Evolutionary conservation across 345 rosid species (phyloP).

Genomic region (Cardamine chenopodiifolia): DNA sequence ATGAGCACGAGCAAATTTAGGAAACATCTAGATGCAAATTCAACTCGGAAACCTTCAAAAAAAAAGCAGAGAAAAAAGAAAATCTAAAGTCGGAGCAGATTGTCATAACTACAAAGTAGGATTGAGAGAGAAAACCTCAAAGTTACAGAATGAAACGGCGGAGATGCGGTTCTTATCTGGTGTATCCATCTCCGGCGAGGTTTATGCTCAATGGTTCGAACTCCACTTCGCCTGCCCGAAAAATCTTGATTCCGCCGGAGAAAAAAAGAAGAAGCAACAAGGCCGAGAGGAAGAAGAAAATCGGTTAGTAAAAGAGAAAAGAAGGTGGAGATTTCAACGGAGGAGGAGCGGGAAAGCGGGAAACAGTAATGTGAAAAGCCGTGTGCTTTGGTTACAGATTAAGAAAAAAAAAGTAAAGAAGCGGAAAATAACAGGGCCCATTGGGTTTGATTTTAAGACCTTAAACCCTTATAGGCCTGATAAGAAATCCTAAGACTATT

Average conservation of each 20-base stretch:
- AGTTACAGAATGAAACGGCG: conserved; percentile 45
- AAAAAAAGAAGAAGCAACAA: neutral
- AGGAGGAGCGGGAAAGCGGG: conserved; percentile 44
- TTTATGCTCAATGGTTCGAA: neutral
- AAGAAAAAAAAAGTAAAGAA: neutral
- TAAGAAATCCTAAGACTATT: no score
- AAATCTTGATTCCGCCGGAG: neutral
- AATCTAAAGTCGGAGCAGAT: neutral
- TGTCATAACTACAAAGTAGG: neutral
- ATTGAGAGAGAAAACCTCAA: conserved; percentile 49
- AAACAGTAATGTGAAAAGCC: conserved; percentile 23
- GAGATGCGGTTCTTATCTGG: conserved; percentile 57
- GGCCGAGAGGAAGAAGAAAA: conserved; percentile 36
- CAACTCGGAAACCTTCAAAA: no score
- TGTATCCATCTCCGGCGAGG: conserved; percentile 55
- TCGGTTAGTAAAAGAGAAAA: conserved; percentile 11
- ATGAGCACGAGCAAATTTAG: neutral
- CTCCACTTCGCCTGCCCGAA: neutral
- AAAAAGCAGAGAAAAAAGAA: neutral
- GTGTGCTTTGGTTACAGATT: neutral
- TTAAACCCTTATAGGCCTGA: neutral
- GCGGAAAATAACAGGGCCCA: neutral
- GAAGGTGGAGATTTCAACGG: conserved; percentile 38
- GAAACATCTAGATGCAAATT: neutral
- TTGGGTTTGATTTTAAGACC: neutral